Conservation (phyloP, 352 stramenopile genomes). For the Globisporangium irregulare region DNA sequence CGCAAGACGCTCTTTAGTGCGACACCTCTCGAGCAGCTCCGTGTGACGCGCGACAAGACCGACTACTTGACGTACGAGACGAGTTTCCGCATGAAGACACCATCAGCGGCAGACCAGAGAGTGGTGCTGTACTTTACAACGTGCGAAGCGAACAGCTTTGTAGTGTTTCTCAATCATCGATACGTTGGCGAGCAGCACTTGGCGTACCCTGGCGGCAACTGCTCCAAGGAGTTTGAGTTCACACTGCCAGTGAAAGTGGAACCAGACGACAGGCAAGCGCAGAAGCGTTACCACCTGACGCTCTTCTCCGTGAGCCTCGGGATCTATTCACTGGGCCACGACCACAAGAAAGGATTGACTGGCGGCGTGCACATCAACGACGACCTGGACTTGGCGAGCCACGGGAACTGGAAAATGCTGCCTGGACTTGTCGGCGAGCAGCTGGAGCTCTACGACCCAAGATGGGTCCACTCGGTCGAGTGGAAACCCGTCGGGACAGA, state of each 20-base stretch:
- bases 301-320: constrained; percentile 62
- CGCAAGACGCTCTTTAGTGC: constrained; percentile 37
- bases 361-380: constrained; percentile 44
- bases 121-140: constrained; percentile 42
- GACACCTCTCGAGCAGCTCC: constrained; percentile 49
- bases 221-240: constrained; percentile 41
- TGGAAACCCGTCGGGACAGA: constrained; percentile 26
- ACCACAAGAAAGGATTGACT: constrained; percentile 58
- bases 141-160: constrained; percentile 53
- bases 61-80: constrained; percentile 73
- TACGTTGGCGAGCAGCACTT: constrained; percentile 41
- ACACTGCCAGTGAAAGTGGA: constrained; percentile 34
- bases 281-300: constrained; percentile 34
- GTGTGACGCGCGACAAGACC: constrained; percentile 46
- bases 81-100: constrained; percentile 23
- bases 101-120: background rate
- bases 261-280: constrained; percentile 8
- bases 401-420: constrained; percentile 51
- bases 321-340: constrained; percentile 47
- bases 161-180: constrained; percentile 46
- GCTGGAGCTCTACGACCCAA: constrained; percentile 48
- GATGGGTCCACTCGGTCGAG: constrained; percentile 46
- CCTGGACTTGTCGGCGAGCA: constrained; percentile 59
- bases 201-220: constrained; percentile 52
- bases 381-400: constrained; percentile 24